These are phyloP conservation scores for Polymyxa betae DNA, from an alignment of 208 protist genomes.

Conservation along the genomic window DNA sequence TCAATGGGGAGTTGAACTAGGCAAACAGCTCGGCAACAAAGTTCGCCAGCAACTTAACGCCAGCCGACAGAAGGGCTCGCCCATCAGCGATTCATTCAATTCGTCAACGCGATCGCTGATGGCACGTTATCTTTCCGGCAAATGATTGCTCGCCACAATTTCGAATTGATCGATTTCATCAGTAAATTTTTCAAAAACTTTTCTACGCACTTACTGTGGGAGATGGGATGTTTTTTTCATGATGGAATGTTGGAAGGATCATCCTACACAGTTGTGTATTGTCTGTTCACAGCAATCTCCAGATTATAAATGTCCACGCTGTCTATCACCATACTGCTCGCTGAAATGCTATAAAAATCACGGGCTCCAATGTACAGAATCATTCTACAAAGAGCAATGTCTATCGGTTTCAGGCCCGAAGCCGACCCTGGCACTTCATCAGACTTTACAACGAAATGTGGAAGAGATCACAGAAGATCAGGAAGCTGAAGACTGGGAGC, in stretches of 20 bases:
- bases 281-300: not conserved
- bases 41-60: conserved; percentile 53
- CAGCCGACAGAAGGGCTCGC: not conserved
- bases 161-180: not conserved
- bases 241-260: no score
- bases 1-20: conserved; percentile 73
- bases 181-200: no score
- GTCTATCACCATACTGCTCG: not conserved
- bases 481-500: not conserved
- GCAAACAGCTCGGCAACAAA: conserved; percentile 69
- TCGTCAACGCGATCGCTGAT: conserved; percentile 49
- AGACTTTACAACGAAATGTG: not conserved
- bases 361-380: not conserved
- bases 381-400: not conserved
- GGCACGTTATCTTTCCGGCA: conserved; percentile 30
- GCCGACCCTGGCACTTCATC: not conserved
- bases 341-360: not conserved
- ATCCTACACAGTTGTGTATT: not conserved
- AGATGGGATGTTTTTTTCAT: no score
- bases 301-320: not conserved
- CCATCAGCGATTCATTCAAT: not conserved
- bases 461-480: not conserved
- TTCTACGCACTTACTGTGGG: no score
- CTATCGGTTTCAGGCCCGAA: not conserved
- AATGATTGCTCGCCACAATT: not conserved